Conservation (phyloP, 2,329 filamentous ascomycete genomes). For the Xylariaceae sp. region DNA sequence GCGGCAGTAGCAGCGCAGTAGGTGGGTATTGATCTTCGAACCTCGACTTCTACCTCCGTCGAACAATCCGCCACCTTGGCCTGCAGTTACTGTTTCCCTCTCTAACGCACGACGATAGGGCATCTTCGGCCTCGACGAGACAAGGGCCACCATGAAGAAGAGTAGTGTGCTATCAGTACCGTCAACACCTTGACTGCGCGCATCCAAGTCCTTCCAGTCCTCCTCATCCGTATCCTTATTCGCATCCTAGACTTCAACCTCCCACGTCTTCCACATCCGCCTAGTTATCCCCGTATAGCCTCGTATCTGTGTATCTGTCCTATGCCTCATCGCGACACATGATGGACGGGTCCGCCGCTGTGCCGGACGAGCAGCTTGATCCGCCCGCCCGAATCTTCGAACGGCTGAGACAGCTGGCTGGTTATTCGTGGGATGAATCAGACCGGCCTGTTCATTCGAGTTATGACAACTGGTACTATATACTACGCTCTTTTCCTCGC, state of each 20-base stretch:
- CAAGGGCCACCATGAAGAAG: conserved; percentile 22
- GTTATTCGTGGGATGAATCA: conserved; percentile 78
- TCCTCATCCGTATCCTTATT: too few relatives aligned
- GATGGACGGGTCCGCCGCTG: conserved; percentile 59
- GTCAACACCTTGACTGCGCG: conserved; percentile 20
- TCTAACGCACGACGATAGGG: background rate
- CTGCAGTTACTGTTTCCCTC: background rate
- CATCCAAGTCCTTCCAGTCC: background rate
- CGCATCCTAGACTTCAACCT: too few relatives aligned
- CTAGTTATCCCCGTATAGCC: conserved; percentile 22
- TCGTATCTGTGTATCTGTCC: conserved; percentile 7
- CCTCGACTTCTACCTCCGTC: background rate
- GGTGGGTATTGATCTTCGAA: too few relatives aligned
- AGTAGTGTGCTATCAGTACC: conserved; percentile 8
- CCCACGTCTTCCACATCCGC: conserved; percentile 15
- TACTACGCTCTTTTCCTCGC: conserved; percentile 33
- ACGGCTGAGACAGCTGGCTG: conserved; percentile 73
- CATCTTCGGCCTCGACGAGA: conserved; percentile 8
- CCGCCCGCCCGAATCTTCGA: conserved; percentile 75
- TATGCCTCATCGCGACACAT: conserved; percentile 35
- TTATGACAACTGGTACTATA: conserved; percentile 94
- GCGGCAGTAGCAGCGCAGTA: too few relatives aligned
- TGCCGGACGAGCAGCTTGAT: conserved; percentile 63
- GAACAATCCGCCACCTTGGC: background rate
- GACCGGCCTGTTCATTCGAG: conserved; percentile 65